Conservation (phyloP, 108 stramenopile species). For the Nitzschia sp. region DNA sequence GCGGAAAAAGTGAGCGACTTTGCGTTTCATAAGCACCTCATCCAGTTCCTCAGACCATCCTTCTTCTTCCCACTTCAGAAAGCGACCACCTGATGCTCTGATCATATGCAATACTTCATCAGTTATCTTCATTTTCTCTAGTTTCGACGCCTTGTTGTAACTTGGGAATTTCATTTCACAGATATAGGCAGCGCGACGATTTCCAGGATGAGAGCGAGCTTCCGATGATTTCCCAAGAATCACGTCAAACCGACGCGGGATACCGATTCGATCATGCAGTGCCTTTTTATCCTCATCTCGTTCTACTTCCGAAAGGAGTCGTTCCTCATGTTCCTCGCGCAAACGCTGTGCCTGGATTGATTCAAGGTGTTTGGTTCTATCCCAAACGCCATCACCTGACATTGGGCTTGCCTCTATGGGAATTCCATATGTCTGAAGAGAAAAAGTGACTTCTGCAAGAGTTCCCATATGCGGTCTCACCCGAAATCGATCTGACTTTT, state of each 20-base stretch:
- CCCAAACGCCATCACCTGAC: not conserved
- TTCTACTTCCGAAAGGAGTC: not conserved
- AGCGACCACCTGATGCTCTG: conserved; percentile 23
- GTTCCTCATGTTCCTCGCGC: not conserved
- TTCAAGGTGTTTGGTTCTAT: not conserved
- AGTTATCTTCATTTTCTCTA: conserved; percentile 23
- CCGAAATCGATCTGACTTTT: conserved; percentile 7
- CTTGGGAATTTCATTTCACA: conserved; percentile 7
- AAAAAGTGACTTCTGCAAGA: conserved; percentile 12
- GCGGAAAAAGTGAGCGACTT: conserved; percentile 21
- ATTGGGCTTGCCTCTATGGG: not conserved
- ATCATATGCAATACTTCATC: conserved; percentile 22
- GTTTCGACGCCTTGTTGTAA: conserved; percentile 4
- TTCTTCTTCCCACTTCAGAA: conserved; percentile 20
- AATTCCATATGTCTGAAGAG: conserved; percentile 32
- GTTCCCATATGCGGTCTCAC: conserved; percentile 10
- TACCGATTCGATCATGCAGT: not conserved
- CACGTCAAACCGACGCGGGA: conserved; percentile 13
- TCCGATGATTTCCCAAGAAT: conserved; percentile 8
- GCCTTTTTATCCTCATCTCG: not conserved
- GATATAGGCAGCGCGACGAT: conserved; percentile 9
- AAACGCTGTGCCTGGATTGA: not conserved
- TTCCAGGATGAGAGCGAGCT: conserved; percentile 11
- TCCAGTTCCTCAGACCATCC: conserved; percentile 30
- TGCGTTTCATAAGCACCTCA: conserved; percentile 4